Percentiles rank a stretch among this genome's conserved stretches.
These are phyloP conservation scores for Globisporangium acanthophoron DNA, from an alignment of 352 stramenopile genomes.

Conservation along the genomic window DNA sequence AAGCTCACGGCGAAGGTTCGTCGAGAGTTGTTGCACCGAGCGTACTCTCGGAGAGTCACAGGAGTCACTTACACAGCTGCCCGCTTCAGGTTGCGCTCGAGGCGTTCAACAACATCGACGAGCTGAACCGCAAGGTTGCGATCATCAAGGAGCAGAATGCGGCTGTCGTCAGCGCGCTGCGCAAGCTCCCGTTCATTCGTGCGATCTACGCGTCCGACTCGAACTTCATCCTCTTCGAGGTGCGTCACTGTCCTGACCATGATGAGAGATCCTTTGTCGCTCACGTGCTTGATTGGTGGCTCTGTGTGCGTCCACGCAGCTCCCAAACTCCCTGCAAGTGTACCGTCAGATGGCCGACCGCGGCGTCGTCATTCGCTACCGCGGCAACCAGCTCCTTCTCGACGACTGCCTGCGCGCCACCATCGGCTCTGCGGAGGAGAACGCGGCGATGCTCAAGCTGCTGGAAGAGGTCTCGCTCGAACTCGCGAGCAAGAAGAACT, in stretches of 20 bases:
- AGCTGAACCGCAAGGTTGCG: constrained; percentile 55
- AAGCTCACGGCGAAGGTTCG: constrained; percentile 89
- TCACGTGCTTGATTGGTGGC: too few relatives aligned
- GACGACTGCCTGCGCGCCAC: constrained; percentile 94
- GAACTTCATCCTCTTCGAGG: constrained; percentile 97
- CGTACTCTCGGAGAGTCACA: too few relatives aligned
- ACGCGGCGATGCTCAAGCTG: constrained; percentile 90
- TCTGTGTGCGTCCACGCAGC: constrained; percentile 22
- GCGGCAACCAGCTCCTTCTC: constrained; percentile 95
- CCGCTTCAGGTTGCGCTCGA: constrained; percentile 44
- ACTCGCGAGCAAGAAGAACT: constrained; percentile 12
- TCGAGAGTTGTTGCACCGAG: neutral
- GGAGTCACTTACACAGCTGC: neutral
- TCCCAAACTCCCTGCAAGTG: constrained; percentile 86
- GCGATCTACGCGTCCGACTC: constrained; percentile 93
- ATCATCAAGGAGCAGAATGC: constrained; percentile 82
- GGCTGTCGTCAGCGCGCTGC: constrained; percentile 76
- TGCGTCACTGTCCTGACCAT: constrained; percentile 19
- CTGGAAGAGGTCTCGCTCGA: constrained; percentile 63
- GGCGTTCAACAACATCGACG: constrained; percentile 49
- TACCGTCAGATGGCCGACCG: constrained; percentile 93
- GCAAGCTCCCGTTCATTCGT: constrained; percentile 89
- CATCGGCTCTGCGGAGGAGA: constrained; percentile 92
- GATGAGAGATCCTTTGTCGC: neutral
- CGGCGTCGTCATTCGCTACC: constrained; percentile 95